A percentile compares a stretch with the other conserved stretches of the same genome.
phyloP scores from a whole-genome alignment of 2,329 filamentous ascomycete genomes.

The Exophiala calicioides region DNA sequence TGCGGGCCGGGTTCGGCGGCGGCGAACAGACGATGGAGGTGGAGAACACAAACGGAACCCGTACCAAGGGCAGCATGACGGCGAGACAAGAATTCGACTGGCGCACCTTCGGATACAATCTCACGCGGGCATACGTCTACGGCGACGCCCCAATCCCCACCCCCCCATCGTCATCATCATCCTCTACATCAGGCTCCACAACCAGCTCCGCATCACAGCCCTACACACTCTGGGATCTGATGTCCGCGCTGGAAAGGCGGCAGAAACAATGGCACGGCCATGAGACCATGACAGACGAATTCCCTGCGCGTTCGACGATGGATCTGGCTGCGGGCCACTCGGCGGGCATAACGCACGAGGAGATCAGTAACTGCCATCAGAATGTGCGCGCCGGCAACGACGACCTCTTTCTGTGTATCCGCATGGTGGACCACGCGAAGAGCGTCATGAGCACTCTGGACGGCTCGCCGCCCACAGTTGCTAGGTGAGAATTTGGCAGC shows the following conservation, averaged over 20 bases:
- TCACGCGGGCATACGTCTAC: slow-evolving; percentile 29
- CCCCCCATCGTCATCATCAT: slow-evolving; percentile 9
- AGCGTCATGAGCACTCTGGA: slow-evolving; percentile 30
- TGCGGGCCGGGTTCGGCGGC: slow-evolving; percentile 43
- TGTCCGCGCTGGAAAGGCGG: slow-evolving; percentile 44
- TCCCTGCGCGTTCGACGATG: slow-evolving; percentile 8
- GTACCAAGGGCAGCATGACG: slow-evolving; percentile 11
- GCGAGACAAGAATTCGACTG: slow-evolving; percentile 33
- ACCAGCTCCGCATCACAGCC: slow-evolving; percentile 3
- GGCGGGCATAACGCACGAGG: slow-evolving; percentile 22
- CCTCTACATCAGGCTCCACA: slow-evolving; percentile 1
- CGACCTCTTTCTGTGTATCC: slow-evolving; percentile 31
- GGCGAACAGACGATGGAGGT: not conserved
- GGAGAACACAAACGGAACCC: slow-evolving; percentile 2
- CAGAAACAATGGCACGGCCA: slow-evolving; percentile 45
- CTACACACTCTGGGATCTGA: slow-evolving; percentile 38
- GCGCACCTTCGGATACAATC: slow-evolving; percentile 35
- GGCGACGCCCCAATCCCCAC: slow-evolving; percentile 25
- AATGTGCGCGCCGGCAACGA: slow-evolving; percentile 11
- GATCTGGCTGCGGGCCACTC: slow-evolving; percentile 16
- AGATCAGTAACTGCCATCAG: slow-evolving; percentile 17
- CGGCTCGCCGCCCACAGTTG: slow-evolving; percentile 12
- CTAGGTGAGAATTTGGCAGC: slow-evolving; percentile 3
- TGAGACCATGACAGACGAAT: slow-evolving; percentile 18
- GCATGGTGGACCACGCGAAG: slow-evolving; percentile 32